Evolutionary conservation across 805 yeast species (phyloP), one percentile per base, ranked within the genome.

Genomic region (Wickerhamiella cacticola): DNA sequence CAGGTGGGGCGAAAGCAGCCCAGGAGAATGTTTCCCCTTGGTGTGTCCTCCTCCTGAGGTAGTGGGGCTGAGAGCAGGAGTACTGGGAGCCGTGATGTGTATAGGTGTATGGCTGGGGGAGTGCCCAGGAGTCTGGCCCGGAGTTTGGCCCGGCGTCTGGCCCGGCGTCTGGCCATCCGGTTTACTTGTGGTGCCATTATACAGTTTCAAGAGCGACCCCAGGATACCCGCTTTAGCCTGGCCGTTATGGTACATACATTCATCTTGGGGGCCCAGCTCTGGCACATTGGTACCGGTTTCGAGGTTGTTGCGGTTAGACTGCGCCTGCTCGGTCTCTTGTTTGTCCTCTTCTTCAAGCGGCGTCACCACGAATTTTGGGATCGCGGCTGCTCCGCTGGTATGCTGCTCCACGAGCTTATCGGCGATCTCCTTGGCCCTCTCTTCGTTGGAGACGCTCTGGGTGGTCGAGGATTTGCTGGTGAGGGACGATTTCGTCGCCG

Each of bases 331-430:
- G 5, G 12, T 25, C 25, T 5, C 40, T 19, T 35, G 25, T 23
- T 39, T 23, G 3, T 39, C 31, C 18, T 39, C 42, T 5, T 23
- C 42, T 9, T 7, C 9, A 3, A 39, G 21, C 13, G 42, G 42
- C 7, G 42, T 39, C 28, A 39, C 42, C 4, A 29, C 12, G 15
- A 39, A 23, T n/a, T 21, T 23, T 12, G 42, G 42, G 19, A 21
- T 21, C 4, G 29, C 28, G 5, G 5, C 41, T 10, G 16, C 41
- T 12, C 36, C 6, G 16, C 5, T n/a, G 40, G 25, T 24, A 22
- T 44, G 47, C 28, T 44, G 47, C 26, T 44, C 41, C 13, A 44
- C 38, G 15, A 44, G 40, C 23, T 44, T 22, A 13, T 44, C 22
- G 21, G 47, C 47, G 26, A 29, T 10, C 35, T 26, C 34, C 10